Evolutionary conservation across 495 filamentous ascomycete genomes (phyloP), one percentile per base, ranked within the genome.

Genomic region (Cercophora sp.): DNA sequence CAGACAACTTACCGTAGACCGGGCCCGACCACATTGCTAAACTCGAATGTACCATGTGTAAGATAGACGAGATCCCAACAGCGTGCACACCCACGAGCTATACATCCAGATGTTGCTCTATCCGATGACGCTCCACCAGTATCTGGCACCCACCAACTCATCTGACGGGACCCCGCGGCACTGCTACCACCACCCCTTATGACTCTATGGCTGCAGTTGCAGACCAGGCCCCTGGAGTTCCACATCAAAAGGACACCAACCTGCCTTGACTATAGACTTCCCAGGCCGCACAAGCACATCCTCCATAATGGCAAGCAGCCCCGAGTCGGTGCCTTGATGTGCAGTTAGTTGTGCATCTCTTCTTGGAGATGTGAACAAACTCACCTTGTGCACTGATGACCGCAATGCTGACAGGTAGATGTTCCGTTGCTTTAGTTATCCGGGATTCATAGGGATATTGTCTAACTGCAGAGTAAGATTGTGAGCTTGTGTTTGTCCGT

Each of bases 61-160:
- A 11, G 5, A 10, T 22, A 11, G 31, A 8, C 19, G 19, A 2
- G 19, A 48, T 2, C 10, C 3, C 2, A n/a, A 23, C 31, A 22
- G 20, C 4, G 20, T 13, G 11, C 16, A 34, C 29, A 36, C 46
- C 11, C 46, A 34, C 46, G 46, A 48, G 20, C 46, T 48, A 19
- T 48, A 36, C 46, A 48, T 48, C 13, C 46, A 36, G 9, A 48
- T 48, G 46, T 48, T 32, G 9, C 46, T 48, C 19, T 48, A 48
- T 25, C 46, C 46, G 9, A 48, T 48, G 46, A 48, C 46, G 13
- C 32, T 48, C 19, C 25, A n/a, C 31, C 46, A 48, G 2, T 48
- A 48, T 25, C 46, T 48, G 19, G 20, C 32, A 3, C 43, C 43
- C 8, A 1, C 16, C 3, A 29, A 10, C 3, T 19, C 46, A 15